phyloP scores from a whole-genome alignment of 1,284 basidiomycete species.

The Pseudozyma thailandica region DNA sequence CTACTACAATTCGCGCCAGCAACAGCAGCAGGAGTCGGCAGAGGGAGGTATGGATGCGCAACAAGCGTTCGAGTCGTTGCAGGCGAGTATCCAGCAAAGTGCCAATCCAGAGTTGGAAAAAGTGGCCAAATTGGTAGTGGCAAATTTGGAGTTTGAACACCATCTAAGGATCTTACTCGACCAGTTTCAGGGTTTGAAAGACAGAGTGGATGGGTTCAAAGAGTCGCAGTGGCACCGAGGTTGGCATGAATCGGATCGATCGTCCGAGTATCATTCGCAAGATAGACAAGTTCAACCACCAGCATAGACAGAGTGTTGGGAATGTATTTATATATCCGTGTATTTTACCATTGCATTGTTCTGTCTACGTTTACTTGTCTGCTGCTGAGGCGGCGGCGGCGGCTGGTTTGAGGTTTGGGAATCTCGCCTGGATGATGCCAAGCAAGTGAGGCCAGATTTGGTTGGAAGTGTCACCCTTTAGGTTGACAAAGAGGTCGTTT shows the following conservation, averaged over 20 bases:
- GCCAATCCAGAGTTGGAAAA: constrained; percentile 36
- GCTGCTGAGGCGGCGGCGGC: background rate
- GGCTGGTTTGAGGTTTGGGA: constrained; percentile 18
- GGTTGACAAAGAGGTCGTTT: constrained; percentile 73
- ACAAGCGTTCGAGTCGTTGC: constrained; percentile 17
- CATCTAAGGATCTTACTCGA: constrained; percentile 22
- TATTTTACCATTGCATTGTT: background rate
- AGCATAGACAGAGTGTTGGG: too few species aligned
- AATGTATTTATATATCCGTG: background rate
- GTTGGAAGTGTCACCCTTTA: constrained; percentile 86
- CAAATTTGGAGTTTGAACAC: constrained; percentile 38
- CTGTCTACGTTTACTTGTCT: background rate
- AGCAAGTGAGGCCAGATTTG: constrained; percentile 91
- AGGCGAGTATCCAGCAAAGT: constrained; percentile 22
- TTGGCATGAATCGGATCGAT: background rate
- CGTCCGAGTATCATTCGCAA: too few species aligned
- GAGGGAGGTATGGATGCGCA: constrained; percentile 3
- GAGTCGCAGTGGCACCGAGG: constrained; percentile 6
- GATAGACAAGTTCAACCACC: too few species aligned
- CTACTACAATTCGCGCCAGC: constrained; percentile 38
- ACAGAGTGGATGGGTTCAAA: constrained; percentile 35
- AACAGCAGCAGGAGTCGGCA: background rate
- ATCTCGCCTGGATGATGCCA: constrained; percentile 70
- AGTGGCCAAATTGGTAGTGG: constrained; percentile 31
- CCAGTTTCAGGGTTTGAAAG: constrained; percentile 32